Percentiles rank a stretch among this genome's conserved stretches.
Evolutionary conservation across 2,329 filamentous ascomycete species (phyloP).

Genomic region (Cordyceps fumosorosea): DNA sequence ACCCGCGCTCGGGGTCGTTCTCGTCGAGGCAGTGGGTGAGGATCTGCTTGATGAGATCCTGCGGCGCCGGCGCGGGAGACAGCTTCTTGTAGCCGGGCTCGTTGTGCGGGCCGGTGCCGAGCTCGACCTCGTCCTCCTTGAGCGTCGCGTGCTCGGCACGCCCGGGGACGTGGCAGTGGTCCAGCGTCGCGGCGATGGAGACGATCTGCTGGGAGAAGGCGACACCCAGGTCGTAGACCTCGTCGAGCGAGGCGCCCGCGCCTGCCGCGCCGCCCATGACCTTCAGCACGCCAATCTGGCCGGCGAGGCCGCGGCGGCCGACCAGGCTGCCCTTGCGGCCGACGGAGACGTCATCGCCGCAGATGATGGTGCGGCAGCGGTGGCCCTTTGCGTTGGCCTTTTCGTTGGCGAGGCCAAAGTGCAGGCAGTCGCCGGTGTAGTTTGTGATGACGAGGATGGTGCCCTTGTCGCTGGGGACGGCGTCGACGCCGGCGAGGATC

Average conservation of each 20-base stretch:
- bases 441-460: conserved; percentile 58
- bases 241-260: conserved; percentile 40
- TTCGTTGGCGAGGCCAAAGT: conserved; percentile 54
- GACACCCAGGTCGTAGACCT: conserved; percentile 43
- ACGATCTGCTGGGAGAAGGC: conserved; percentile 46
- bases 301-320: conserved; percentile 54
- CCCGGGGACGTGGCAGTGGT: conserved; percentile 54
- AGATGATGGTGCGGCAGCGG: conserved; percentile 51
- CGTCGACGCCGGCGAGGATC: conserved; percentile 51
- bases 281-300: conserved; percentile 55
- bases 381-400: conserved; percentile 49
- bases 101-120: conserved; percentile 63
- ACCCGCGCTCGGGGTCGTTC: conserved; percentile 42
- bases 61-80: conserved; percentile 42
- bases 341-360: conserved; percentile 60
- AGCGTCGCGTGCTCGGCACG: conserved; percentile 43
- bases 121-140: conserved; percentile 45
- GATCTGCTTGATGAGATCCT: conserved; percentile 49
- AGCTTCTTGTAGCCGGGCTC: conserved; percentile 56
- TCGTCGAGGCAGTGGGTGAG: conserved; percentile 55
- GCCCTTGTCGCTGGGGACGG: conserved; percentile 47
- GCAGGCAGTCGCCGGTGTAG: conserved; percentile 58
- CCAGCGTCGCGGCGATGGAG: conserved; percentile 51
- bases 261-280: conserved; percentile 46
- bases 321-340: conserved; percentile 52